These are phyloP conservation scores for Penicillium coprophilum DNA, from an alignment of 495 filamentous ascomycete species.

Conservation along the genomic window DNA sequence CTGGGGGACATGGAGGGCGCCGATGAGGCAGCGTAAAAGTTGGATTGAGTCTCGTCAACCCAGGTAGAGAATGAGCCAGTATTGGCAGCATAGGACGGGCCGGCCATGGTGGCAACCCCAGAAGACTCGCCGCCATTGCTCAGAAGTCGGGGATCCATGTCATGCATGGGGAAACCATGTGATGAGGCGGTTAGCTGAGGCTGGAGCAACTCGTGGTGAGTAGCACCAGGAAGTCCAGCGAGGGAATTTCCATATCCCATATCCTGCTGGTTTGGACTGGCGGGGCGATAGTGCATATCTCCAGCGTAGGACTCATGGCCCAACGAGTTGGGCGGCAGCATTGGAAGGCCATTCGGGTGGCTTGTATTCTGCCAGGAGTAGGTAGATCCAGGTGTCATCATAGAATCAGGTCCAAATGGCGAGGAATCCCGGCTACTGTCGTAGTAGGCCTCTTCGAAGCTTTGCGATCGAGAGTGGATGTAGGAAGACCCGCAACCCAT, in stretches of 20 bases:
- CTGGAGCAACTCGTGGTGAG: constrained; percentile 55
- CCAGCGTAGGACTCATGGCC: constrained; percentile 27
- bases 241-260: constrained; percentile 37
- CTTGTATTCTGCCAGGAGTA: constrained; percentile 40
- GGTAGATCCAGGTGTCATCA: constrained; percentile 31
- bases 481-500: constrained; percentile 16
- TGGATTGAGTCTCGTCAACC: not conserved
- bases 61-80: constrained; percentile 14
- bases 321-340: constrained; percentile 41
- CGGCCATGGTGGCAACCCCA: not conserved
- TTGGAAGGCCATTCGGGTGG: constrained; percentile 65
- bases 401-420: constrained; percentile 32
- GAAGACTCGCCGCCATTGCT: constrained; percentile 27
- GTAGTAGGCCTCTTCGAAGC: constrained; percentile 31
- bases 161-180: constrained; percentile 22
- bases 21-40: constrained; percentile 6
- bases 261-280: constrained; percentile 31
- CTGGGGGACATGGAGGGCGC: constrained; percentile 6
- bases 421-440: constrained; percentile 36
- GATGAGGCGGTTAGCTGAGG: constrained; percentile 27
- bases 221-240: constrained; percentile 53
- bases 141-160: constrained; percentile 50
- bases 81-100: not conserved
- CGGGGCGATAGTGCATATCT: constrained; percentile 29
- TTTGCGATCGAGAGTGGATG: constrained; percentile 25